phyloP scores from a whole-genome alignment of 371 early-diverging fungal genomes.

The Mortierella sp. region DNA sequence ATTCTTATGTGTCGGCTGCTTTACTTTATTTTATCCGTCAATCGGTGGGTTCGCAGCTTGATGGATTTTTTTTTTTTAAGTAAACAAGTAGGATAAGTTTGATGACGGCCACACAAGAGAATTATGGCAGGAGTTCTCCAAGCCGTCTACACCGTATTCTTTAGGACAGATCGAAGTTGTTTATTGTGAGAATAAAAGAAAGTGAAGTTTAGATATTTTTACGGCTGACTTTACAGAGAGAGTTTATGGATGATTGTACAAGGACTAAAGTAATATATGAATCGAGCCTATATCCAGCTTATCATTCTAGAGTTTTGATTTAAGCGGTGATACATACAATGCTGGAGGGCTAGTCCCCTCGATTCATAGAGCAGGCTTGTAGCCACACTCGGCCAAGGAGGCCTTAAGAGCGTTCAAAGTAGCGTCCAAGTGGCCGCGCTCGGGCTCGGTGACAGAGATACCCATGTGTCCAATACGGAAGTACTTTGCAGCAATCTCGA shows the following conservation, averaged over 20 bases:
- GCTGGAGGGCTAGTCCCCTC: slow-evolving; percentile 1
- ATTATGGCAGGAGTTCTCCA: too few species aligned
- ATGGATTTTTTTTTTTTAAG: too few species aligned
- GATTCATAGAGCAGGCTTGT: slow-evolving; percentile 45
- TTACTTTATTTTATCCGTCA: too few species aligned
- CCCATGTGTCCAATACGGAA: slow-evolving; percentile 98
- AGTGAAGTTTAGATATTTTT: too few species aligned
- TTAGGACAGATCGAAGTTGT: too few species aligned
- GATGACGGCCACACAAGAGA: too few species aligned
- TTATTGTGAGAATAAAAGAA: too few species aligned
- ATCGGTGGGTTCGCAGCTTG: too few species aligned
- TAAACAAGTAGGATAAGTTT: too few species aligned
- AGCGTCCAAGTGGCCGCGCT: slow-evolving; percentile 79
- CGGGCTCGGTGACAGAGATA: slow-evolving; percentile 84
- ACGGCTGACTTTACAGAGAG: too few species aligned
- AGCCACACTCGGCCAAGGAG: slow-evolving; percentile 72
- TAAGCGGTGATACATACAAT: slow-evolving; percentile 6
- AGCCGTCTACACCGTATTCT: too few species aligned
- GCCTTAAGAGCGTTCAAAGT: slow-evolving; percentile 79
- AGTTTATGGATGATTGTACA: background rate
- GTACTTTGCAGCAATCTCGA: slow-evolving; percentile 88
- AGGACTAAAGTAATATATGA: background rate
- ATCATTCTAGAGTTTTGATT: slow-evolving; percentile 13
- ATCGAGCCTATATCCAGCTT: slow-evolving; percentile 2
- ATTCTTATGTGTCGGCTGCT: too few species aligned